Evolutionary conservation across 2,329 filamentous ascomycete genomes (phyloP), one percentile per base, ranked within the genome.

Genomic region (Botrytis medusae): DNA sequence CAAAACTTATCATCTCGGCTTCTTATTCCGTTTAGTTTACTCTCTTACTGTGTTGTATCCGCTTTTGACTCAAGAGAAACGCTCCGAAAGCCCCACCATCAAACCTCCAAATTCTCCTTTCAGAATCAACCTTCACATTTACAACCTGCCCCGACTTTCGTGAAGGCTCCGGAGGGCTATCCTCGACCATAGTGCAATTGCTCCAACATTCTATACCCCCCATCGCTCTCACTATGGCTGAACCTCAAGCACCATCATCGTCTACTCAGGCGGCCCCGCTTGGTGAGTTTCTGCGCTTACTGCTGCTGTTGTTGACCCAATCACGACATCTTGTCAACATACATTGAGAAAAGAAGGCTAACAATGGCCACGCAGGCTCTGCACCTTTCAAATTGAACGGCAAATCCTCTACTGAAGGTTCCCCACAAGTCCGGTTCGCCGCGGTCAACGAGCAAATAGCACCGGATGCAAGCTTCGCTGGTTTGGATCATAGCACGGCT

Each of bases 401-500:
- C 46, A 77, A 74, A 69, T 75, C 75, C 65, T 57, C 61, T 51
- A 51, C 68, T 46, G 76, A 75, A 68, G 80, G 80, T 65, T 79
- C 82, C 72, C 84, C 85, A 73, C 85, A 88, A 74, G 92, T 94
- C 72, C 91, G 92, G 74, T 95, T 94, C 82, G 90, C 91, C 72
- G 89, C 91, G 42, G 86, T 88, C 75, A 89, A 91, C 74, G 86
- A 94, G 80, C 91, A 94, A 82, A 93, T 94, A 78, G 85, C 88
- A 74, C 87, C 89, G 9, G 79, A 81, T 69, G 80, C 80, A 80
- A 74, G 74, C 80, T 72, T 80, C 79, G 74, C 77, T 78, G 68
- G 57, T 74, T 75, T 69, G 74, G 70, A 74, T 79, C 71, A 60
- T 75, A 76, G 63, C 75, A 76, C 57, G 75, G 75, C 71, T 75